These are phyloP conservation scores for Scheffersomyces stambukii DNA, from an alignment of 1,139 yeast genomes.

Conservation along the genomic window DNA sequence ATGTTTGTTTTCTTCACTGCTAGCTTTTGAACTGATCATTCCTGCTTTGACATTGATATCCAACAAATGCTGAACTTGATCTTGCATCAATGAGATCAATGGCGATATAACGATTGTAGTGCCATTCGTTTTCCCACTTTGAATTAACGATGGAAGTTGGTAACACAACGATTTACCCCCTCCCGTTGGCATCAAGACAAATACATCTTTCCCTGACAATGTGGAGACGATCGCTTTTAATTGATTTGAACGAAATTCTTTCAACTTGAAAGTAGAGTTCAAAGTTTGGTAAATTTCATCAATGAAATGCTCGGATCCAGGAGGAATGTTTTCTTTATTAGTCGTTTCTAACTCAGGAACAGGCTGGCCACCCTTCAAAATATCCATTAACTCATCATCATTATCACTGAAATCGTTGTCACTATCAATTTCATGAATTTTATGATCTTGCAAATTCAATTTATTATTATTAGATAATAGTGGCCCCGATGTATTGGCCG, in stretches of 20 bases:
- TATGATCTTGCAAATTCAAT: too few relatives aligned
- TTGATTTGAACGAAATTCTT: constrained; percentile 77
- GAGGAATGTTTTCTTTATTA: constrained; percentile 18
- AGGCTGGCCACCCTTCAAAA: constrained; percentile 9
- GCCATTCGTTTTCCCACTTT: constrained; percentile 70
- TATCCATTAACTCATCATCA: constrained; percentile 29
- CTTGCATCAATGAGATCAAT: constrained; percentile 93
- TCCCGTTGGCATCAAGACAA: constrained; percentile 98
- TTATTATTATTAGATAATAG: too few relatives aligned
- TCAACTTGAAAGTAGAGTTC: constrained; percentile 56
- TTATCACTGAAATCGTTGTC: constrained; percentile 36
- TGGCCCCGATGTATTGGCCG: too few relatives aligned
- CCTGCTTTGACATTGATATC: constrained; percentile 72
- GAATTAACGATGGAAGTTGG: constrained; percentile 87
- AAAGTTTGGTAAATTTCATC: constrained; percentile 60
- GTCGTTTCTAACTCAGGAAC: too few relatives aligned
- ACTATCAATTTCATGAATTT: too few relatives aligned
- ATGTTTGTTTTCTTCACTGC: constrained; percentile 58
- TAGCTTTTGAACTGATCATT: constrained; percentile 79
- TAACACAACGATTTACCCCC: constrained; percentile 97
- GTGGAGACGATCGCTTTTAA: constrained; percentile 83
- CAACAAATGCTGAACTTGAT: constrained; percentile 82
- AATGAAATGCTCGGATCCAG: constrained; percentile 35
- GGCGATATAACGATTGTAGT: constrained; percentile 94
- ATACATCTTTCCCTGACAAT: constrained; percentile 76